These are phyloP conservation scores for Naganishia sp. DNA, from an alignment of 1,284 basidiomycete genomes.

Conservation along the genomic window DNA sequence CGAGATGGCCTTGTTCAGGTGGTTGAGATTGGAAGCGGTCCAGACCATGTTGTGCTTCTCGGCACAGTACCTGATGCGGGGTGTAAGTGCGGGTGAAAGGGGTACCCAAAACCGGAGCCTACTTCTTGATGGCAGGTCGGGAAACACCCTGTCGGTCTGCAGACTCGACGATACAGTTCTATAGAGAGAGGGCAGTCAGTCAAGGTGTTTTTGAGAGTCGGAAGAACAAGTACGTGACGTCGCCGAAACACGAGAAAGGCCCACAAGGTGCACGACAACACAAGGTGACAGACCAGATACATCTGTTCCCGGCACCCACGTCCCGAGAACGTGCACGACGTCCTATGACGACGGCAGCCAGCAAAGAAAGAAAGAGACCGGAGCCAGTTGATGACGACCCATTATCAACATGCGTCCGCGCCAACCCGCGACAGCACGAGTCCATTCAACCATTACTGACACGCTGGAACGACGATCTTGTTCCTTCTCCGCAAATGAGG, in stretches of 20 bases:
- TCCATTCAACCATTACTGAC: not conserved
- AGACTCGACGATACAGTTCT: slow-evolving; percentile 54
- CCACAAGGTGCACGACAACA: too few species aligned
- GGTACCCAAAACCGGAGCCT: slow-evolving; percentile 39
- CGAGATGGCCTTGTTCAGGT: slow-evolving; percentile 78
- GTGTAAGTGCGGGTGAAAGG: not conserved
- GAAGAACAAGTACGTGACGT: too few species aligned
- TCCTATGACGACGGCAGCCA: not conserved
- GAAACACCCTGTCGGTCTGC: slow-evolving; percentile 83
- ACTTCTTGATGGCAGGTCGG: slow-evolving; percentile 91
- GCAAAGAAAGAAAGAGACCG: not conserved
- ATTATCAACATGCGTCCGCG: not conserved
- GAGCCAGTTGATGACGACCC: not conserved
- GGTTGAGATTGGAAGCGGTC: slow-evolving; percentile 70
- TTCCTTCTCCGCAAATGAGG: not conserved
- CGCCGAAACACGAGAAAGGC: too few species aligned
- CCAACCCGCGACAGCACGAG: not conserved
- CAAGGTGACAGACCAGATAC: not conserved
- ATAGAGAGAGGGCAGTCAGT: not conserved
- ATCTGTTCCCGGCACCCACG: not conserved
- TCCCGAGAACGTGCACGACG: not conserved
- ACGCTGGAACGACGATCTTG: not conserved
- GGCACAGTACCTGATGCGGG: slow-evolving; percentile 64
- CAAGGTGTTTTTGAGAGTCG: too few species aligned
- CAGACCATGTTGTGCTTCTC: slow-evolving; percentile 77